Conservation (phyloP, 345 rosid species). For the Syzygium oleosum region DNA sequence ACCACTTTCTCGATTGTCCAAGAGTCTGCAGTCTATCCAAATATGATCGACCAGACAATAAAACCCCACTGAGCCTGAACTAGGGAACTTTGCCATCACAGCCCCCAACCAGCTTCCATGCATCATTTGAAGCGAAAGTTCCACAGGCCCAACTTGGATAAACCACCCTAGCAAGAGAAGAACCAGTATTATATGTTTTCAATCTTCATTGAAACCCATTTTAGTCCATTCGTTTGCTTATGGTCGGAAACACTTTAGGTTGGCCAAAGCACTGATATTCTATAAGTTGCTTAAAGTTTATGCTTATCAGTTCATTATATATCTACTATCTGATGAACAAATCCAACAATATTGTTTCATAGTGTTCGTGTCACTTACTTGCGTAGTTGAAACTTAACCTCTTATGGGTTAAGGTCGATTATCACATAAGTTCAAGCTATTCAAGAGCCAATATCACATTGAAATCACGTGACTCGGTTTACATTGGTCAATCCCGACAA, state of each 20-base stretch:
- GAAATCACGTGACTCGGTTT: background rate
- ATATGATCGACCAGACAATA: background rate
- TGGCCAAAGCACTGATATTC: background rate
- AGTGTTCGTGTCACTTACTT: background rate
- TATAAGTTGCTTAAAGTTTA: background rate
- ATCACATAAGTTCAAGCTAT: background rate
- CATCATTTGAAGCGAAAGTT: no score
- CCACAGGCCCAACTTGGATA: no score
- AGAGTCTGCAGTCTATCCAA: background rate
- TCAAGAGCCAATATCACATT: background rate
- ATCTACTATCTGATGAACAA: background rate
- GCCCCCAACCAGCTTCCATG: no score
- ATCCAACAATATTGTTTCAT: rapidly evolving
- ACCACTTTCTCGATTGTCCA: background rate
- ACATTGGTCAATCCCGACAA: background rate
- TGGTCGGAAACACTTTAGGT: no score
- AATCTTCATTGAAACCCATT: background rate
- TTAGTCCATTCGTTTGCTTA: background rate
- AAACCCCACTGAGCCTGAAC: background rate
- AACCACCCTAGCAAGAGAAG: background rate
- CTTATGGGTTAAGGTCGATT: background rate
- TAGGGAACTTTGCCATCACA: no score
- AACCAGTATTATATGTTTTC: background rate
- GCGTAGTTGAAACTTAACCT: background rate
- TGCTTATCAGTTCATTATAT: rapidly evolving